A percentile compares a stretch with the other conserved stretches of the same genome.
phyloP scores from a whole-genome alignment of 1,284 basidiomycete genomes.

The Trichosporon ovoides region DNA sequence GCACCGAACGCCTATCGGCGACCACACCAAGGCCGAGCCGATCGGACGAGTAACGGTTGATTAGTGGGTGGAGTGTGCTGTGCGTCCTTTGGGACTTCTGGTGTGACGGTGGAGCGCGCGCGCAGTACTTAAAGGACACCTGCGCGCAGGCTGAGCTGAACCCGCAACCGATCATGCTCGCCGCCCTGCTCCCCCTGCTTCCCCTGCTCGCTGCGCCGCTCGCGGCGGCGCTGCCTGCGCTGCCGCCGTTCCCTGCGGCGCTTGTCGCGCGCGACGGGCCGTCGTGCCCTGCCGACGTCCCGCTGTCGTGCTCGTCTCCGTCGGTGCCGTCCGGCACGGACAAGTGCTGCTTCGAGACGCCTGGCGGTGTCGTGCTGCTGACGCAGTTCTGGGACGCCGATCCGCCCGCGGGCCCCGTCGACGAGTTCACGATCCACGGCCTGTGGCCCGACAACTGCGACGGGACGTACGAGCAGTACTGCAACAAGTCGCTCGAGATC shows the following conservation, averaged over 20 bases:
- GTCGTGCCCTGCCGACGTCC: not conserved
- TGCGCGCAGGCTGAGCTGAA: too few species aligned
- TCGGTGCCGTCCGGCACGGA: not conserved
- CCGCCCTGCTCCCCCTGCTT: not conserved
- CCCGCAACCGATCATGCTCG: not conserved
- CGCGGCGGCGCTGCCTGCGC: not conserved
- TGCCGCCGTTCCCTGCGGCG: not conserved
- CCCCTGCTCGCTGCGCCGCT: not conserved
- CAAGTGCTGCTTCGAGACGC: conserved; percentile 9
- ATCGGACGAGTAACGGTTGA: too few species aligned
- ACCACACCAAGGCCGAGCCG: too few species aligned
- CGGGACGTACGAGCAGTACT: not conserved
- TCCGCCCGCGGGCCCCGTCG: not conserved
- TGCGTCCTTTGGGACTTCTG: too few species aligned
- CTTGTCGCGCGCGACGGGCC: not conserved
- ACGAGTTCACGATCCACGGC: conserved; percentile 8
- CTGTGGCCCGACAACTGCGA: conserved; percentile 8
- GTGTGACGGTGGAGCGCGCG: too few species aligned
- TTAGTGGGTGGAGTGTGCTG: too few species aligned
- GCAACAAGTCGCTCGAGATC: not conserved
- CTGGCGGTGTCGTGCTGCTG: not conserved
- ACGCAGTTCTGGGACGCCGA: conserved; percentile 8
- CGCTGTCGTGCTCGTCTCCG: not conserved
- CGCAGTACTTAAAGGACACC: too few species aligned
- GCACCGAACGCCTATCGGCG: too few species aligned